Evolutionary conservation across 495 filamentous ascomycete genomes (phyloP).

Genomic region (Hypoxylon trugodes): DNA sequence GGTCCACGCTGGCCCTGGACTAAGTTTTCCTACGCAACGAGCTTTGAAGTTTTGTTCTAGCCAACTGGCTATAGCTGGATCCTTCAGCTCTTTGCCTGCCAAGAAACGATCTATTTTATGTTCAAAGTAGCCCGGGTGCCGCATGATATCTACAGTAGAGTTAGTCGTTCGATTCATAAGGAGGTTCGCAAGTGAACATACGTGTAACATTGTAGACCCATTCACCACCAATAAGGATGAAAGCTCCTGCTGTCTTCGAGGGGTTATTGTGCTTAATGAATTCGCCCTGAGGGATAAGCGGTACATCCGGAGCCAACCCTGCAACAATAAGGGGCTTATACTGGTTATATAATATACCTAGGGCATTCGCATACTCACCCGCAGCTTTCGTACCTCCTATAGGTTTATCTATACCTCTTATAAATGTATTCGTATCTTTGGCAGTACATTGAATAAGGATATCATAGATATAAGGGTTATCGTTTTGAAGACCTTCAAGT

Average conservation of each 20-base stretch:
- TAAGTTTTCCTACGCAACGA: slow-evolving; percentile 4
- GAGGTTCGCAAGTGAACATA: background rate
- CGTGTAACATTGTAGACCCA: slow-evolving; percentile 10
- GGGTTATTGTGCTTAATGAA: background rate
- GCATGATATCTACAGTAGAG: slow-evolving; percentile 8
- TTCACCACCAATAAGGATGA: background rate
- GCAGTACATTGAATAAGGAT: background rate
- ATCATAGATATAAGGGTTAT: background rate
- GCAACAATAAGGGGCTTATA: slow-evolving; percentile 7
- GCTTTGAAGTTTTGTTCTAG: background rate
- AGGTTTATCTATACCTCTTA: background rate
- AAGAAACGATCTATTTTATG: background rate
- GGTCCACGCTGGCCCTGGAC: background rate
- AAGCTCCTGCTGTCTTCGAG: background rate
- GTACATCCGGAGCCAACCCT: background rate
- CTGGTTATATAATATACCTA: background rate
- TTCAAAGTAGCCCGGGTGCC: slow-evolving; percentile 4
- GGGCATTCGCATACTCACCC: background rate
- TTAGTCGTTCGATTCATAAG: background rate
- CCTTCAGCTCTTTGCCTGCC: background rate
- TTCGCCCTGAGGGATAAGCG: background rate
- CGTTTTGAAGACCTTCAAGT: slow-evolving; percentile 3
- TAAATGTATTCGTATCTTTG: too few species aligned
- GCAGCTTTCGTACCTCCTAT: background rate
- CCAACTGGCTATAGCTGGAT: background rate